Conservation (phyloP, 2,329 filamentous ascomycete species). For the Neofusicoccum laricinum region DNA sequence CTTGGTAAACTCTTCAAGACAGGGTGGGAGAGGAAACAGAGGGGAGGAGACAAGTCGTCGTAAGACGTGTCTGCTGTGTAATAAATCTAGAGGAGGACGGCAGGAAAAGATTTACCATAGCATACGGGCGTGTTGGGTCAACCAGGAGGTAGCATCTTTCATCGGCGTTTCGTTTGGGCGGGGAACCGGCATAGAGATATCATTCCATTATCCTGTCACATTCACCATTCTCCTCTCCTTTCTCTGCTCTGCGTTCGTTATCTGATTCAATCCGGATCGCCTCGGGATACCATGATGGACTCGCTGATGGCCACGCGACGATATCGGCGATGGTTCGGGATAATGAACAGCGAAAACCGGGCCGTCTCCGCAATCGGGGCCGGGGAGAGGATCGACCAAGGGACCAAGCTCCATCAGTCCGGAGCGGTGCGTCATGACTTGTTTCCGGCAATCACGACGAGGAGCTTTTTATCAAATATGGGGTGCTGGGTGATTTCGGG, state of each 20-base stretch:
- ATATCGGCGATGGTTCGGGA: constrained; percentile 13
- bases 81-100: not conserved
- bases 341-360: not conserved
- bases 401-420: constrained; percentile 3
- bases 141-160: not conserved
- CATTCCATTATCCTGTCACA: not conserved
- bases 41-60: constrained; percentile 26
- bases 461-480: constrained; percentile 4
- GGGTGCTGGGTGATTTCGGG: not conserved
- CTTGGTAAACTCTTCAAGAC: constrained; percentile 72
- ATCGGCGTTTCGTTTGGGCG: not conserved
- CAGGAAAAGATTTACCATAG: not conserved
- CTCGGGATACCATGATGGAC: not conserved
- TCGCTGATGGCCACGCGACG: not conserved
- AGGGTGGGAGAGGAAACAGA: constrained; percentile 72
- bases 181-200: constrained; percentile 4
- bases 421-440: not conserved
- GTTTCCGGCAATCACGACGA: not conserved
- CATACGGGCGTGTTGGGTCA: not conserved
- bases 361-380: not conserved
- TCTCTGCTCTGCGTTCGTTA: not conserved
- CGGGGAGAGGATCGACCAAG: not conserved
- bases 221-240: not conserved
- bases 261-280: not conserved
- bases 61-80: not conserved